These are phyloP conservation scores for Trichoderma sp. DNA, from an alignment of 2,329 filamentous ascomycete genomes.

Conservation along the genomic window DNA sequence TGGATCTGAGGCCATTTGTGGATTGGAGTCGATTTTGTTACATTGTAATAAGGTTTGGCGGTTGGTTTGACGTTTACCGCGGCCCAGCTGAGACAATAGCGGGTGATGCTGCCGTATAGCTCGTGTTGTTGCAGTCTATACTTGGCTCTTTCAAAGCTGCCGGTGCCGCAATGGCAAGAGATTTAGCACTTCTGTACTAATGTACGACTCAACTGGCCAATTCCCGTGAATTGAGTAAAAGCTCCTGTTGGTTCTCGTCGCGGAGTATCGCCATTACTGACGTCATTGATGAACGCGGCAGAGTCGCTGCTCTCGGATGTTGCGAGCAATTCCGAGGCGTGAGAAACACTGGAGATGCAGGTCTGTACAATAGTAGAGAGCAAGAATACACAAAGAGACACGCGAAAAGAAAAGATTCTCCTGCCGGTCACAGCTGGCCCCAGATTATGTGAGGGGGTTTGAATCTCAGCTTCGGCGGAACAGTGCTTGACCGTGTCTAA, in stretches of 20 bases:
- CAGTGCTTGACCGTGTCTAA: too few species aligned
- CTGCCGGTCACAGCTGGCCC: background rate
- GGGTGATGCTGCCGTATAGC: background rate
- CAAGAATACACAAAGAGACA: background rate
- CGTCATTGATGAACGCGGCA: background rate
- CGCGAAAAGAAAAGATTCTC: background rate
- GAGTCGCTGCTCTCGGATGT: background rate
- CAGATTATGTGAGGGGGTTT: background rate
- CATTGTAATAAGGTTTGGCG: background rate
- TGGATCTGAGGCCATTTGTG: background rate
- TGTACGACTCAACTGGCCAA: background rate
- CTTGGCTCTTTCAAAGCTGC: background rate
- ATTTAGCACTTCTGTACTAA: background rate
- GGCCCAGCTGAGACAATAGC: background rate
- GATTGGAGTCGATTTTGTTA: background rate
- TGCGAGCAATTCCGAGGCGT: background rate
- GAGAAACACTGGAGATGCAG: background rate
- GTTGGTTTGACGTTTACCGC: background rate
- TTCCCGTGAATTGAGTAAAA: background rate
- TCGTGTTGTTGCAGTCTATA: background rate
- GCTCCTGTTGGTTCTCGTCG: background rate
- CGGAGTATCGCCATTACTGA: background rate
- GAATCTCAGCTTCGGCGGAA: background rate
- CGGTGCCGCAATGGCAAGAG: background rate
- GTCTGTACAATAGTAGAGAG: background rate